phyloP scores from a whole-genome alignment of 768 basidiomycete genomes.

The Suillus variegatus region DNA sequence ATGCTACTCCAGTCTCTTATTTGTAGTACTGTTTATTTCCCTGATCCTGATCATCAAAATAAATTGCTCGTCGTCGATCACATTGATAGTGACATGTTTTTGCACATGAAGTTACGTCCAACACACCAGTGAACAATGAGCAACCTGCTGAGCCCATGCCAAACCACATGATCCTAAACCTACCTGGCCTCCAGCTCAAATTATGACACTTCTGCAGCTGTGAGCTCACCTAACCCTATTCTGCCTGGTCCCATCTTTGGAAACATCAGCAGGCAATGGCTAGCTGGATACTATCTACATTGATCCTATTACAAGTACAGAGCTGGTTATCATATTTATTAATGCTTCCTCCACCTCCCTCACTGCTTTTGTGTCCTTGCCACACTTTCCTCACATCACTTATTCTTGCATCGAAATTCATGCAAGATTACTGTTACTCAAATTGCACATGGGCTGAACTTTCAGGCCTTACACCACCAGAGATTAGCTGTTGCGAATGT shows the following conservation, averaged over 20 bases:
- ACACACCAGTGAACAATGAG: too few species aligned
- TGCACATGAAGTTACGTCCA: background rate
- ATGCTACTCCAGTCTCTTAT: slow-evolving; percentile 31
- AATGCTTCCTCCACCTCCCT: slow-evolving; percentile 53
- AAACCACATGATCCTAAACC: too few species aligned
- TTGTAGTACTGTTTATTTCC: slow-evolving; percentile 25
- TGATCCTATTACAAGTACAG: too few species aligned
- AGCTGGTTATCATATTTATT: too few species aligned
- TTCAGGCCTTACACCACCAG: slow-evolving; percentile 81
- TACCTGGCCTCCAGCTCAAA: too few species aligned
- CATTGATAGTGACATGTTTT: slow-evolving; percentile 12
- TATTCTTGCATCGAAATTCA: slow-evolving; percentile 89
- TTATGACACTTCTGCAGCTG: too few species aligned
- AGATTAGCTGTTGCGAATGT: slow-evolving; percentile 87
- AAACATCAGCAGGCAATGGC: too few species aligned
- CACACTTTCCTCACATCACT: slow-evolving; percentile 86
- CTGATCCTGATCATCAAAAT: slow-evolving; percentile 17
- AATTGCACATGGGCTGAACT: slow-evolving; percentile 95
- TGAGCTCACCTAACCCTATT: too few species aligned
- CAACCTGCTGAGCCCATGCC: too few species aligned
- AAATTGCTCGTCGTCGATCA: slow-evolving; percentile 30
- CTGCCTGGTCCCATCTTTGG: too few species aligned
- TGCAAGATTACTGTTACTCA: slow-evolving; percentile 91
- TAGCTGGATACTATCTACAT: too few species aligned
- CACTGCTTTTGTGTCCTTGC: slow-evolving; percentile 83